Conservation (phyloP, 1,139 yeast species). For the Hemisphaericaspora subhashii region DNA sequence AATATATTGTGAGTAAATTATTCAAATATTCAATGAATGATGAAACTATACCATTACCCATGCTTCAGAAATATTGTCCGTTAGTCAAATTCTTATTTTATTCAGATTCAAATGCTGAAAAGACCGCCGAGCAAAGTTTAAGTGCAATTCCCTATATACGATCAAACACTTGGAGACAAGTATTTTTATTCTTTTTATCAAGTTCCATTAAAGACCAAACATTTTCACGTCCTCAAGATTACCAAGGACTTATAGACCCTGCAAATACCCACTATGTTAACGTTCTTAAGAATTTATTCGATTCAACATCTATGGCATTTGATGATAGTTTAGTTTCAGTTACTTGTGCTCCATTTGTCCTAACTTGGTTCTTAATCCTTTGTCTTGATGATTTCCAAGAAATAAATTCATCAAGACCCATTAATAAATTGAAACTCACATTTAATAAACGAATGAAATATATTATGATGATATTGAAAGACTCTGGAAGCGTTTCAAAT, state of each 20-base stretch:
- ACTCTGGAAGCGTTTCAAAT: constrained; percentile 32
- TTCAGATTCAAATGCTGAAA: constrained; percentile 35
- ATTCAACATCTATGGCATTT: constrained; percentile 30
- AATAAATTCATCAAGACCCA: constrained; percentile 25
- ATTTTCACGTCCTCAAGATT: constrained; percentile 56
- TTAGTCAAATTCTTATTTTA: constrained; percentile 51
- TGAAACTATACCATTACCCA: constrained; percentile 45
- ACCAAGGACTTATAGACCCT: constrained; percentile 27
- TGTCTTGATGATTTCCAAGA: constrained; percentile 42
- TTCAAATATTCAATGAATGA: constrained; percentile 33
- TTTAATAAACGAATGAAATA: constrained; percentile 41
- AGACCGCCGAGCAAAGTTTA: constrained; percentile 41
- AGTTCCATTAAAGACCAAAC: constrained; percentile 55
- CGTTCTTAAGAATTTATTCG: constrained; percentile 34
- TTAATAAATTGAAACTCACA: constrained; percentile 30
- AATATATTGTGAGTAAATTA: constrained; percentile 37
- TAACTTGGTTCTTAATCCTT: constrained; percentile 35
- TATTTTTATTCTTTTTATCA: constrained; percentile 51
- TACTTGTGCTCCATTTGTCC: constrained; percentile 29
- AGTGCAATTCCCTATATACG: constrained; percentile 41
- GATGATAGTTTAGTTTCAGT: constrained; percentile 28
- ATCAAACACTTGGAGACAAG: constrained; percentile 55
- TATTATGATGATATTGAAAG: constrained; percentile 33
- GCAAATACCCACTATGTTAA: constrained; percentile 27
- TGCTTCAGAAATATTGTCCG: constrained; percentile 46